A percentile compares a stretch with the other conserved stretches of the same genome.
These are phyloP conservation scores for Eutrema japonicum DNA, from an alignment of 345 rosid species.

Conservation along the genomic window DNA sequence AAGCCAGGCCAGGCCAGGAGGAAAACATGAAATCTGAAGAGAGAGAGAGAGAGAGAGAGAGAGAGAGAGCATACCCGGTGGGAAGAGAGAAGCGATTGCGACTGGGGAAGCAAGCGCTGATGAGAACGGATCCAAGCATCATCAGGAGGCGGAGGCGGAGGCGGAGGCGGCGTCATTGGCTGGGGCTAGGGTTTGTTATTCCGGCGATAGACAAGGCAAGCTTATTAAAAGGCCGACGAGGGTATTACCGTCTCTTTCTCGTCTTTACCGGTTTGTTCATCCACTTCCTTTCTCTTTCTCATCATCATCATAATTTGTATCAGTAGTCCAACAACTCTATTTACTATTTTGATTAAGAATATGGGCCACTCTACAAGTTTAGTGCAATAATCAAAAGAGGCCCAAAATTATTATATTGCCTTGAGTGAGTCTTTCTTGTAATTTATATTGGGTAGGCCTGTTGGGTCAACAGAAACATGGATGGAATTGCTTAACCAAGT, in stretches of 20 bases:
- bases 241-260: background rate
- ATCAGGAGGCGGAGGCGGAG: conserved; percentile 58
- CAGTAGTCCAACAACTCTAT: no score
- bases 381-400: no score
- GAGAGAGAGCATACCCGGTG: conserved; percentile 49
- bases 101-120: conserved; percentile 56
- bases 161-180: conserved; percentile 43
- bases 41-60: no score
- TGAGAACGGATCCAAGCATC: conserved; percentile 68
- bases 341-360: no score
- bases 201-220: background rate
- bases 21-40: background rate
- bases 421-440: no score
- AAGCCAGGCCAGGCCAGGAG: background rate
- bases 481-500: background rate
- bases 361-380: no score
- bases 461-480: no score
- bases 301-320: no score
- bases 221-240: conserved; percentile 1
- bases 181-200: conserved; percentile 1
- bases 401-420: no score
- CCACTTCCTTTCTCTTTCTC: no score
- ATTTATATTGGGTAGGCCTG: no score
- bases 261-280: no score
- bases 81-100: conserved; percentile 57